Evolutionary conservation across 2,329 filamentous ascomycete species (phyloP).

Genomic region (Rutstroemia sydowiana): DNA sequence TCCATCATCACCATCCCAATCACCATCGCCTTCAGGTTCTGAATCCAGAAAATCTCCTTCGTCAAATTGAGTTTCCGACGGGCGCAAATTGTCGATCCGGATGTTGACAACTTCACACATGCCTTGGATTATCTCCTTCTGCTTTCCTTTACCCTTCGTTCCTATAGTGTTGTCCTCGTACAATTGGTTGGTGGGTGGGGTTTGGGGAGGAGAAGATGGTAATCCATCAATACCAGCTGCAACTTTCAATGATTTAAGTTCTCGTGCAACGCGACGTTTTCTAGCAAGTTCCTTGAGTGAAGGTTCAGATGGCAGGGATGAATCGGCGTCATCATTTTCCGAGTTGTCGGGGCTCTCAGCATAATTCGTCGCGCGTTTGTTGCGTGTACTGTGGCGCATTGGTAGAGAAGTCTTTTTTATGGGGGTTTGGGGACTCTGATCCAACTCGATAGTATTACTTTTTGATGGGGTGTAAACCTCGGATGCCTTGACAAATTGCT

Average conservation of each 20-base stretch:
- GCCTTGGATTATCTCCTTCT: slow-evolving; percentile 47
- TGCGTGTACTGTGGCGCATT: slow-evolving; percentile 13
- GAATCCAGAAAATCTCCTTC: slow-evolving; percentile 44
- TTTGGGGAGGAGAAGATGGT: slow-evolving; percentile 13
- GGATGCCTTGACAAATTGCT: slow-evolving; percentile 5
- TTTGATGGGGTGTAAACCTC: not conserved
- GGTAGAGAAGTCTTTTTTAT: slow-evolving; percentile 12
- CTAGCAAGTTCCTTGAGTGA: slow-evolving; percentile 8
- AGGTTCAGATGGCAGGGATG: not conserved
- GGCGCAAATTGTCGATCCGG: slow-evolving; percentile 68
- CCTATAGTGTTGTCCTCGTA: slow-evolving; percentile 11
- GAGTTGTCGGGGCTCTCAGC: slow-evolving; percentile 22
- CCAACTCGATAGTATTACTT: not conserved
- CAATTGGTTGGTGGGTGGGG: slow-evolving; percentile 13
- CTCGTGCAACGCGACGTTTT: slow-evolving; percentile 16
- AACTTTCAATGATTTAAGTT: slow-evolving; percentile 21
- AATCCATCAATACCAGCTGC: slow-evolving; percentile 23
- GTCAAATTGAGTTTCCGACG: slow-evolving; percentile 57
- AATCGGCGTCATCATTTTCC: slow-evolving; percentile 3
- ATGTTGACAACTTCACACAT: slow-evolving; percentile 65
- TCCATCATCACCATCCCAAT: slow-evolving; percentile 5
- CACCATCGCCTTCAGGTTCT: not conserved
- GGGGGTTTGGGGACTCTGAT: slow-evolving; percentile 10
- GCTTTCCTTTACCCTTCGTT: not conserved
- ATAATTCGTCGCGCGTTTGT: slow-evolving; percentile 18